A percentile compares a stretch with the other conserved stretches of the same genome.
phyloP scores from a whole-genome alignment of 768 basidiomycete species.

The Rhizopogon vesiculosus region DNA sequence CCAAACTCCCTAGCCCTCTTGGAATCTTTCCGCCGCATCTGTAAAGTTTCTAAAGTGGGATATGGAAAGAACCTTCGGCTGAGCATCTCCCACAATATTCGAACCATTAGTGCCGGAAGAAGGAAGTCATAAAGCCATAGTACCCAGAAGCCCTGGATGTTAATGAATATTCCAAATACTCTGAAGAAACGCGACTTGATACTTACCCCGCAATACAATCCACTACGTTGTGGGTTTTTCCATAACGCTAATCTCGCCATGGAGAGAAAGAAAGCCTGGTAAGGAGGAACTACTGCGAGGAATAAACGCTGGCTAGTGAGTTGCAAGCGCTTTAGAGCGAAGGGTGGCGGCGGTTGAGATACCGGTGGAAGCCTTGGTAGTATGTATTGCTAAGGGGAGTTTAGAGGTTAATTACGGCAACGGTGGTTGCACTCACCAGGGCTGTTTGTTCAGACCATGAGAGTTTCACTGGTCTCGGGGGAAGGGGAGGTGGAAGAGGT shows the following conservation, averaged over 20 bases:
- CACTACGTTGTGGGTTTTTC: conserved; percentile 45
- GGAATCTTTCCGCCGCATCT: conserved; percentile 44
- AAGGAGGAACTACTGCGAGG: conserved; percentile 45
- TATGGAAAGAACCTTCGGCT: conserved; percentile 47
- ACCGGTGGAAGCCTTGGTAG: conserved; percentile 43
- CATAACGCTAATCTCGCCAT: conserved; percentile 48
- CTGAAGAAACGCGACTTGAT: not conserved
- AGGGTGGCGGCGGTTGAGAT: conserved; percentile 35
- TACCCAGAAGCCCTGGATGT: conserved; percentile 52
- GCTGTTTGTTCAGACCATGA: conserved; percentile 25
- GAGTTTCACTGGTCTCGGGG: conserved; percentile 7
- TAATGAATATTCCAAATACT: not conserved
- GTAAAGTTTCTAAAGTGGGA: conserved; percentile 51
- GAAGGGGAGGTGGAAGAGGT: not conserved
- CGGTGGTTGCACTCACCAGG: conserved; percentile 15
- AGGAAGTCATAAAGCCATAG: conserved; percentile 60
- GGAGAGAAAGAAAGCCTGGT: conserved; percentile 37
- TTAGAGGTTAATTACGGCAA: conserved; percentile 8
- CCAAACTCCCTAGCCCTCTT: conserved; percentile 49
- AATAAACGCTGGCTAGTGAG: conserved; percentile 52
- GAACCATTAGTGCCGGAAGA: conserved; percentile 44
- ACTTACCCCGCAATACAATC: conserved; percentile 48
- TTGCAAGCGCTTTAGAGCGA: conserved; percentile 50
- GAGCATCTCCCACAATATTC: conserved; percentile 43
- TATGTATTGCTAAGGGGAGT: conserved; percentile 30